Percentiles rank a stretch among this genome's conserved stretches.
Evolutionary conservation across 2,329 filamentous ascomycete species (phyloP).

Genomic region (Diaporthe sp.): DNA sequence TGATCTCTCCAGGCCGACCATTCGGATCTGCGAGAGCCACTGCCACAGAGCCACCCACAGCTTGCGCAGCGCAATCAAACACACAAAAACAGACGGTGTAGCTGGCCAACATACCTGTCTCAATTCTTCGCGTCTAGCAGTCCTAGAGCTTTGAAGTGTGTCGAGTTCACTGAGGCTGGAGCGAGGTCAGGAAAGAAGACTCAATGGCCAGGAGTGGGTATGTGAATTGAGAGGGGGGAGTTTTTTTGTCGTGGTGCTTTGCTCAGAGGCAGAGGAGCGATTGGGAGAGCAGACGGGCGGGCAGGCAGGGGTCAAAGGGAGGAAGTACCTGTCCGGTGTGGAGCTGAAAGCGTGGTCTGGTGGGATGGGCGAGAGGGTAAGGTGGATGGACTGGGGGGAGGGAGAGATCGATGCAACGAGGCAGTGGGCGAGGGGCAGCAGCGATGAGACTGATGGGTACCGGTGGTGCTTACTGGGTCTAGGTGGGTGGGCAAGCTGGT

Average conservation of each 20-base stretch:
- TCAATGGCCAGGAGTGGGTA: slow-evolving; percentile 37
- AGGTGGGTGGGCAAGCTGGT: slow-evolving; percentile 6
- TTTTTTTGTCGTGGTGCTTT: slow-evolving; percentile 41
- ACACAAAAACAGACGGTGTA: neutral
- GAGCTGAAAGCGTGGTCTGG: slow-evolving; percentile 31
- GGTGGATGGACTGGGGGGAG: slow-evolving; percentile 5
- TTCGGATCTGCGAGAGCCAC: neutral
- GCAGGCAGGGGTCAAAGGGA: slow-evolving; percentile 27
- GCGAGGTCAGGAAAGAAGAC: slow-evolving; percentile 35
- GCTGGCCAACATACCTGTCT: slow-evolving; percentile 37
- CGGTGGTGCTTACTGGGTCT: slow-evolving; percentile 9
- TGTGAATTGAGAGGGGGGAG: slow-evolving; percentile 41
- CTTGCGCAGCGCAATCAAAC: slow-evolving; percentile 17
- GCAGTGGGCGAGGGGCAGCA: slow-evolving; percentile 19
- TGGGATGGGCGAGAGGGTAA: slow-evolving; percentile 3
- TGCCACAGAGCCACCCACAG: neutral
- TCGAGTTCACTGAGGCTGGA: slow-evolving; percentile 35
- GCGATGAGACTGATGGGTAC: neutral
- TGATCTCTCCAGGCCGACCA: neutral
- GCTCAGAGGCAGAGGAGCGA: slow-evolving; percentile 36
- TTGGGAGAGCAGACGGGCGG: slow-evolving; percentile 37
- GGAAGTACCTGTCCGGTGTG: slow-evolving; percentile 34
- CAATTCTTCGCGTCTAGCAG: slow-evolving; percentile 35
- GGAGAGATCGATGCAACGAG: slow-evolving; percentile 24
- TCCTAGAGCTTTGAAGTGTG: slow-evolving; percentile 34